These are phyloP conservation scores for Porodaedalea pini DNA, from an alignment of 1,284 basidiomycete species.

Conservation along the genomic window DNA sequence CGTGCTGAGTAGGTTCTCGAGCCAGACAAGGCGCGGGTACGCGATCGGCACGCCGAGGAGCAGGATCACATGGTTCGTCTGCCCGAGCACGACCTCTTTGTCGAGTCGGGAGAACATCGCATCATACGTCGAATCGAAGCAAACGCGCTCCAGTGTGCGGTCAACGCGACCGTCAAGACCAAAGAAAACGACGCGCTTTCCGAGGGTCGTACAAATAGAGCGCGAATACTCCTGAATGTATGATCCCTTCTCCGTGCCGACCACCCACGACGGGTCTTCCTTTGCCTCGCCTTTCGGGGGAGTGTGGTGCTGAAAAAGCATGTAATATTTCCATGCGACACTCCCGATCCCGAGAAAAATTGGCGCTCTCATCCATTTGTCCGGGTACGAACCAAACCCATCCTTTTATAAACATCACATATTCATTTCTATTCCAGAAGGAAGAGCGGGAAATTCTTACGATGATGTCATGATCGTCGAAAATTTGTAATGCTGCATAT, in stretches of 20 bases:
- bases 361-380: slow-evolving; percentile 30
- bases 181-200: slow-evolving; percentile 27
- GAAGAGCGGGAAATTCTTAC: slow-evolving; percentile 23
- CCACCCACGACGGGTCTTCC: slow-evolving; percentile 24
- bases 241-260: slow-evolving; percentile 23
- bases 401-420: slow-evolving; percentile 22
- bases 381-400: slow-evolving; percentile 34
- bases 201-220: slow-evolving; percentile 26
- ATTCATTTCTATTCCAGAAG: neutral
- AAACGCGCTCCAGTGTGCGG: slow-evolving; percentile 32
- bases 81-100: slow-evolving; percentile 25
- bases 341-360: slow-evolving; percentile 30
- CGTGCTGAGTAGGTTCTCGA: slow-evolving; percentile 25
- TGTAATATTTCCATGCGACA: slow-evolving; percentile 33
- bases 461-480: slow-evolving; percentile 37
- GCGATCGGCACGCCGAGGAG: slow-evolving; percentile 34
- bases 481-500: slow-evolving; percentile 32
- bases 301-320: slow-evolving; percentile 35
- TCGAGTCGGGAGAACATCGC: slow-evolving; percentile 31
- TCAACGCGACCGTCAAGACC: slow-evolving; percentile 36
- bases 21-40: slow-evolving; percentile 26
- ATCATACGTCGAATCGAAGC: slow-evolving; percentile 32
- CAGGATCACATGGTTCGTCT: slow-evolving; percentile 31
- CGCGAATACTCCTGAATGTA: slow-evolving; percentile 24
- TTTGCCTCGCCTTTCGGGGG: slow-evolving; percentile 20